phyloP scores from a whole-genome alignment of 2,329 filamentous ascomycete genomes.

The Paecilomyces variotii region DNA sequence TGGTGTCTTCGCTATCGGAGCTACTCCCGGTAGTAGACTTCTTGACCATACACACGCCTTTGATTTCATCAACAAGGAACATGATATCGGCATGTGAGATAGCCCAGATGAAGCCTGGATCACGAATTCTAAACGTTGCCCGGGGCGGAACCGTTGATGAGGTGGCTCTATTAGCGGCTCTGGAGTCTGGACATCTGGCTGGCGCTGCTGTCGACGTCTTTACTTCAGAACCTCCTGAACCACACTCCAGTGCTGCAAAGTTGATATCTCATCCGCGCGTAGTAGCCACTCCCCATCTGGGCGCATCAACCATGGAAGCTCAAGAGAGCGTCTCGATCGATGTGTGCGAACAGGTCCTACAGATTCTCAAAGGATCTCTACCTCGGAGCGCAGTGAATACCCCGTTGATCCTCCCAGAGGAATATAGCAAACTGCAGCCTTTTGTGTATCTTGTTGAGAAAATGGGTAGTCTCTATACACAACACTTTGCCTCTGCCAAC shows the following conservation, averaged over 20 bases:
- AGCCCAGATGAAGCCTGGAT: slow-evolving; percentile 62
- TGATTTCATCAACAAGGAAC: slow-evolving; percentile 68
- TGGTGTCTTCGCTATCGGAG: slow-evolving; percentile 51
- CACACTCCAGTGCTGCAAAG: slow-evolving; percentile 52
- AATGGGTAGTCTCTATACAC: slow-evolving; percentile 71
- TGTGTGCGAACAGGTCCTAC: slow-evolving; percentile 70
- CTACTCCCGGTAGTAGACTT: slow-evolving; percentile 65
- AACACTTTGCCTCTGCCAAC: slow-evolving; percentile 51
- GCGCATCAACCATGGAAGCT: slow-evolving; percentile 71
- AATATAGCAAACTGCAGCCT: slow-evolving; percentile 69
- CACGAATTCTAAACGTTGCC: slow-evolving; percentile 70
- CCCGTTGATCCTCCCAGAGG: slow-evolving; percentile 70
- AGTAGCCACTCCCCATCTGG: slow-evolving; percentile 70
- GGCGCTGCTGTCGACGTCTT: slow-evolving; percentile 76
- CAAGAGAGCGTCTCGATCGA: slow-evolving; percentile 79
- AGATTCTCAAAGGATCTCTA: slow-evolving; percentile 63
- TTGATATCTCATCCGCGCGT: slow-evolving; percentile 64
- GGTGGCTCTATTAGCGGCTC: slow-evolving; percentile 58
- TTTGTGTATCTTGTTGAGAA: slow-evolving; percentile 70
- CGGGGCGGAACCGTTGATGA: slow-evolving; percentile 76
- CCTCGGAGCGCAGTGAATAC: slow-evolving; percentile 74
- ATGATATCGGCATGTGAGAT: slow-evolving; percentile 63
- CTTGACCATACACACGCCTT: slow-evolving; percentile 71
- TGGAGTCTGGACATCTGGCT: slow-evolving; percentile 63
- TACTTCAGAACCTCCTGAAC: slow-evolving; percentile 63